A percentile compares a stretch with the other conserved stretches of the same genome.
Evolutionary conservation across 1,284 basidiomycete species (phyloP).

Genomic region (Ceratobasidium papillatum): DNA sequence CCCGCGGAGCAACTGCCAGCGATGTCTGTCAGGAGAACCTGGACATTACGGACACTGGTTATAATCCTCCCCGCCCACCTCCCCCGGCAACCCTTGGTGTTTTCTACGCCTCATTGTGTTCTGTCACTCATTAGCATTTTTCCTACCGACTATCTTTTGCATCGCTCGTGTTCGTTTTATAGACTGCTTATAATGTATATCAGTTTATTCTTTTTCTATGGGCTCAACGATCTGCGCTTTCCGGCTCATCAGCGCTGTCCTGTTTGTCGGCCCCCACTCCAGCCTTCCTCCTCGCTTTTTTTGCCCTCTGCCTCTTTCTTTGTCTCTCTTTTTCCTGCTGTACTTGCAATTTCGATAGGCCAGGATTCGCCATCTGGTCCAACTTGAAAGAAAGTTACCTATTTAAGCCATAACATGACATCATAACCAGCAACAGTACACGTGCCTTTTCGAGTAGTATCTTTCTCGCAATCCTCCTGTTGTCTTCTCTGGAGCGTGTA

Average conservation of each 20-base stretch:
- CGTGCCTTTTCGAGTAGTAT: slow-evolving; percentile 73
- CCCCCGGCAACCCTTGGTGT: neutral
- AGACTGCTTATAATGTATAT: slow-evolving; percentile 5
- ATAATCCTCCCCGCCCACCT: neutral
- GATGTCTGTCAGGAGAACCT: slow-evolving; percentile 25
- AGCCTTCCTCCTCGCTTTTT: slow-evolving; percentile 73
- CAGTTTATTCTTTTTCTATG: neutral
- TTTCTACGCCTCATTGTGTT: neutral
- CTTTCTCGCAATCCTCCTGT: slow-evolving; percentile 73
- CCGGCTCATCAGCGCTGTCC: slow-evolving; percentile 6
- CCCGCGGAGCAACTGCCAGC: slow-evolving; percentile 24
- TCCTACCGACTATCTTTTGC: neutral
- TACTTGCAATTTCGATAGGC: slow-evolving; percentile 73
- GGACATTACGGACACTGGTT: slow-evolving; percentile 40
- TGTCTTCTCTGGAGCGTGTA: slow-evolving; percentile 75
- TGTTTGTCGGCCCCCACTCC: slow-evolving; percentile 50
- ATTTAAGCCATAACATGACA: slow-evolving; percentile 42
- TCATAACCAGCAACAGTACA: slow-evolving; percentile 6
- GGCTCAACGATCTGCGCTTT: neutral
- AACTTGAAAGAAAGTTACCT: slow-evolving; percentile 57
- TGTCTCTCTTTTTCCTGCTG: slow-evolving; percentile 73
- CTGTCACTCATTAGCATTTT: neutral
- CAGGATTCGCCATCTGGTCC: slow-evolving; percentile 74
- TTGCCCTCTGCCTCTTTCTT: slow-evolving; percentile 70
- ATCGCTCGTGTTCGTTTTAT: neutral